phyloP scores from a whole-genome alignment of 306 rosid species.

The Lathyrus oleraceus region DNA sequence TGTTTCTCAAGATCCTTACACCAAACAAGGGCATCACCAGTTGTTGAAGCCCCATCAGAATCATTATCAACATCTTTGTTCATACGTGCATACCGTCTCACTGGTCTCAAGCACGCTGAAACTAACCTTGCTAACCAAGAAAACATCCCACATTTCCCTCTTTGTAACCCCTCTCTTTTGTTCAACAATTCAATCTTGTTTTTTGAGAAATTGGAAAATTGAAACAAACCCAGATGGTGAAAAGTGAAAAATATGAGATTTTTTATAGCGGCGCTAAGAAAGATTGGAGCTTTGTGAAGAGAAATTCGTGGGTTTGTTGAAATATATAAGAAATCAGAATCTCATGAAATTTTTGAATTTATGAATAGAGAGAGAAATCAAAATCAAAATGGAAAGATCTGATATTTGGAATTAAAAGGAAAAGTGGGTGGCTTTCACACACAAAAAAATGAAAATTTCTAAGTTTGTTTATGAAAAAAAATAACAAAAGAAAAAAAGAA shows the following conservation, averaged over 20 bases:
- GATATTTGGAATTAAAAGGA: conserved; percentile 2
- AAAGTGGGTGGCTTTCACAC: neutral
- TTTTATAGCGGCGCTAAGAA: neutral
- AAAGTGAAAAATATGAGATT: neutral
- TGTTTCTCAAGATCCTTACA: conserved; percentile 65
- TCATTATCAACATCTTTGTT: conserved; percentile 65
- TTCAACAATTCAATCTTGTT: neutral
- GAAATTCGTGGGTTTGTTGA: conserved; percentile 2
- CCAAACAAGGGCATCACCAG: conserved; percentile 69
- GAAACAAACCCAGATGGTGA: conserved; percentile 21
- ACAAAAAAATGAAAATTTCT: too few species aligned
- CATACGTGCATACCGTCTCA: conserved; percentile 83
- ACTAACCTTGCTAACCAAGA: conserved; percentile 92
- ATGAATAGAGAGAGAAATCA: neutral
- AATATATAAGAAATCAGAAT: conserved; percentile 3
- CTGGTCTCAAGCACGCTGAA: conserved; percentile 85
- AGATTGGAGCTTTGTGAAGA: conserved; percentile 17
- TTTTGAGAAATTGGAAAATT: neutral
- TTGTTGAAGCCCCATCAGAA: conserved; percentile 41
- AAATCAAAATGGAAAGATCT: conserved; percentile 31
- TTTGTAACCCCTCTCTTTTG: conserved; percentile 32
- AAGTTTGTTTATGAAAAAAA: too few species aligned
- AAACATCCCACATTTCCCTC: conserved; percentile 98
- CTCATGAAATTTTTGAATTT: neutral
- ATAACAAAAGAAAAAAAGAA: too few species aligned